These are phyloP conservation scores for Verticillium zaregamsianum DNA, from an alignment of 2,329 filamentous ascomycete species.

Conservation along the genomic window DNA sequence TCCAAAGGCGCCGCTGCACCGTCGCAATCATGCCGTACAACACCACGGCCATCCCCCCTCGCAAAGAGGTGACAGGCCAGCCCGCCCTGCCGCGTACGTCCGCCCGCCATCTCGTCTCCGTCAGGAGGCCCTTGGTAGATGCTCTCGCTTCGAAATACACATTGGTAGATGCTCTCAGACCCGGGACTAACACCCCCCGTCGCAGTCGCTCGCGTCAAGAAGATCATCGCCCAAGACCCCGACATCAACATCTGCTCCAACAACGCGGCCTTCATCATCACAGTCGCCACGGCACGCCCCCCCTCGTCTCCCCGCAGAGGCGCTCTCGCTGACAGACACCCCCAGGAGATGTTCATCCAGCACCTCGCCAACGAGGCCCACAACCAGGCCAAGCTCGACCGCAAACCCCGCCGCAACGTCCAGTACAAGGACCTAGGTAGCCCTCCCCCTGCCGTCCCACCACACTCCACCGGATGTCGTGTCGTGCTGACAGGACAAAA, in stretches of 20 bases:
- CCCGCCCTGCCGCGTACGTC: slow-evolving; percentile 78
- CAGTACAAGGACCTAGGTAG: slow-evolving; percentile 91
- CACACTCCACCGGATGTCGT: neutral
- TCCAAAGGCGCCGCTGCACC: neutral
- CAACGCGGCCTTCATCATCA: slow-evolving; percentile 91
- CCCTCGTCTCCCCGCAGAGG: neutral
- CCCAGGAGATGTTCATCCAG: slow-evolving; percentile 89
- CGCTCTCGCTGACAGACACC: neutral
- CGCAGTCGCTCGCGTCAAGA: slow-evolving; percentile 88
- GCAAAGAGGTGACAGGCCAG: slow-evolving; percentile 79
- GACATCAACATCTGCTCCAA: slow-evolving; percentile 85
- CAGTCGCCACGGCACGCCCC: slow-evolving; percentile 70
- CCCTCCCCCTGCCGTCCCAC: neutral
- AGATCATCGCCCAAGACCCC: slow-evolving; percentile 85
- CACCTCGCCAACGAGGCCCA: slow-evolving; percentile 82
- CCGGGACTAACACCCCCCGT: slow-evolving; percentile 5
- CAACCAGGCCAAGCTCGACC: slow-evolving; percentile 84
- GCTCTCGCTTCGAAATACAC: no score
- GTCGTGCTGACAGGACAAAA: slow-evolving; percentile 27
- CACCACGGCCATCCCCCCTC: slow-evolving; percentile 73
- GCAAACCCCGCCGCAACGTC: slow-evolving; percentile 87
- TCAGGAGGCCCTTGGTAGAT: no score
- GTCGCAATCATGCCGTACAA: slow-evolving; percentile 75
- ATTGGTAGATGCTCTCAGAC: neutral
- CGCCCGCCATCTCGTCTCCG: neutral